phyloP scores from a whole-genome alignment of 768 basidiomycete species.

The Myochromella boudieri region DNA sequence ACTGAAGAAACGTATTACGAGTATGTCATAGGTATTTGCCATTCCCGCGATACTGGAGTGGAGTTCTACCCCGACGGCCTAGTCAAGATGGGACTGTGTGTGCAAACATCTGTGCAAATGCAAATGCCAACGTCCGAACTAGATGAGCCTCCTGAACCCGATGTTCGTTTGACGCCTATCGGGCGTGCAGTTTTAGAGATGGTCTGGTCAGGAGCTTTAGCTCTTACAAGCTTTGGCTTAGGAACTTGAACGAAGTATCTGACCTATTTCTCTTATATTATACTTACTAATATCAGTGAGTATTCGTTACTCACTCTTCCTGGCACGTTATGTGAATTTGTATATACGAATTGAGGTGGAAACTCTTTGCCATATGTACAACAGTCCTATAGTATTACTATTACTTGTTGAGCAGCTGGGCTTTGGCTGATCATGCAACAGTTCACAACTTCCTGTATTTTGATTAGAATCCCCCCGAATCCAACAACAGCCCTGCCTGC shows the following conservation, averaged over 20 bases:
- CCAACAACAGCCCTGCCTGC: no score
- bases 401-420: not conserved
- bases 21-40: constrained; percentile 61
- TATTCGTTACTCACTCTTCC: not conserved
- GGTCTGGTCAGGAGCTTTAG: constrained; percentile 54
- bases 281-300: constrained; percentile 1
- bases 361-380: no score
- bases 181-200: constrained; percentile 56
- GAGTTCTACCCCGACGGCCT: constrained; percentile 83
- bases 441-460: no score
- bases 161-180: constrained; percentile 48
- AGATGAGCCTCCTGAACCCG: constrained; percentile 39
- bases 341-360: not conserved
- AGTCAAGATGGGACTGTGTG: constrained; percentile 70
- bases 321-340: not conserved
- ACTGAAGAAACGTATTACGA: constrained; percentile 36
- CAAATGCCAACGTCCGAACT: constrained; percentile 37
- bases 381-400: not conserved
- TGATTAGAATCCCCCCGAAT: no score
- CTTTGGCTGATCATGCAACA: no score
- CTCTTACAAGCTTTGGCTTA: constrained; percentile 49
- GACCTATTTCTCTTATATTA: not conserved
- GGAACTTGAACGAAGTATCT: constrained; percentile 12
- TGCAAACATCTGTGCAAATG: constrained; percentile 22
- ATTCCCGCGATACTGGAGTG: constrained; percentile 63